Evolutionary conservation across 2,329 filamentous ascomycete species (phyloP), one percentile per base, ranked within the genome.

Genomic region (Lachnellula cervina): DNA sequence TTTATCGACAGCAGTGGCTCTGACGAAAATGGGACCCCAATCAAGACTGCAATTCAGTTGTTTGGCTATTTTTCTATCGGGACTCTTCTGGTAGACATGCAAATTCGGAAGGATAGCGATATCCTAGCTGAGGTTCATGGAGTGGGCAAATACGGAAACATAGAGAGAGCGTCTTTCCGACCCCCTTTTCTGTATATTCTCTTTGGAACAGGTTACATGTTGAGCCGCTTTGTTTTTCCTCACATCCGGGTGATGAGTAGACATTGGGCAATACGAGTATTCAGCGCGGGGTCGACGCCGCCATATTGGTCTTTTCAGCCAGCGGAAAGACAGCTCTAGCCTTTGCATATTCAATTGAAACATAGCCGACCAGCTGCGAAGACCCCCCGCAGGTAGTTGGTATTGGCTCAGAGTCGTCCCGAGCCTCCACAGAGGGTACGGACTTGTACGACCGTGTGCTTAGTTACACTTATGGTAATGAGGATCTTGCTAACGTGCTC

Each of bases 21-120:
- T 4, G 47, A 38, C 21, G 28, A 21, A 16, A 25, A 51, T 28
- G 37, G 40, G 40, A 45, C 40, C 11, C 16, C 38, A 45, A 46
- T 65, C 42, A 11, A 55, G 40, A 52, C 56, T 11, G 62, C 58
- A 19, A 63, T 52, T 21, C 51, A 56, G 16, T 45, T 65, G 11
- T 66, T 49, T 32, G 64, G 64, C 21, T 66, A 67, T 52, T 57
- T 68, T 14, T 62, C 60, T 21, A 66, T 67, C 45, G 64, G 61
- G 21, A 64, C 63, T 2, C 48, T 68, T 5, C 63, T 63, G 17
- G 61, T 65, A 8, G 62, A 66, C 47, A 54, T 66, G 51, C 32
- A 57, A 37, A 45, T 65, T 17, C 37, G 61, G 44, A 17, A 61
- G 14, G 54, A 50, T 28, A 34, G 43, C 11, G 47, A 54, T 3